Evolutionary conservation across 2,329 filamentous ascomycete genomes (phyloP).

Genomic region (Aspergillus hiratsukae): DNA sequence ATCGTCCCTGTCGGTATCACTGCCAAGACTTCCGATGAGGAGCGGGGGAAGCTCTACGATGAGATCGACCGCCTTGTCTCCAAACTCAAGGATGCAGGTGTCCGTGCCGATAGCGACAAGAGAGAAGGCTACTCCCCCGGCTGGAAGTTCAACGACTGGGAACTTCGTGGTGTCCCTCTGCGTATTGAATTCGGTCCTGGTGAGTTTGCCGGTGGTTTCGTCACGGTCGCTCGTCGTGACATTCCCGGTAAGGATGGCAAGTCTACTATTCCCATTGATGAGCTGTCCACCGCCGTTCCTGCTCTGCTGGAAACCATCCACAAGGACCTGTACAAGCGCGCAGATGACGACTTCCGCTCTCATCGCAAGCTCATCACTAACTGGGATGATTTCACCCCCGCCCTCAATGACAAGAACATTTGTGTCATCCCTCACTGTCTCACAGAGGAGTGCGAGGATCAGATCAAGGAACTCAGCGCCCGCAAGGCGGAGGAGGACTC

Average conservation of each 20-base stretch:
- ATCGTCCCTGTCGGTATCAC: slow-evolving; percentile 91
- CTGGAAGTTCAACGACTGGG: slow-evolving; percentile 99
- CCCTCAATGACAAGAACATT: slow-evolving; percentile 87
- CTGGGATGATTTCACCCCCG: slow-evolving; percentile 88
- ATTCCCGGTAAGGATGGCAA: slow-evolving; percentile 64
- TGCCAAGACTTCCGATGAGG: slow-evolving; percentile 78
- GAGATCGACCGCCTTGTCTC: slow-evolving; percentile 68
- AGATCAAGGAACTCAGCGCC: slow-evolving; percentile 88
- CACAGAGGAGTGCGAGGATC: slow-evolving; percentile 79
- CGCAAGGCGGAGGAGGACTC: slow-evolving; percentile 57
- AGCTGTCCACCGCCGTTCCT: slow-evolving; percentile 69
- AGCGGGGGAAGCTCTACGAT: slow-evolving; percentile 68
- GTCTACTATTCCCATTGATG: slow-evolving; percentile 68
- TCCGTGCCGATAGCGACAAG: slow-evolving; percentile 76
- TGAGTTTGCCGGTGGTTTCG: slow-evolving; percentile 78
- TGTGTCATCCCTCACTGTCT: slow-evolving; percentile 89
- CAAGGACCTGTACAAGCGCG: slow-evolving; percentile 70
- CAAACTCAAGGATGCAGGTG: slow-evolving; percentile 65
- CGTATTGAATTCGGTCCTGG: slow-evolving; percentile 95
- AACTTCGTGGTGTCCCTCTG: slow-evolving; percentile 90
- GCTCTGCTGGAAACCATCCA: slow-evolving; percentile 87
- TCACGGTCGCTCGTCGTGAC: slow-evolving; percentile 84
- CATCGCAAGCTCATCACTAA: slow-evolving; percentile 78
- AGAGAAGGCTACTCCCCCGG: slow-evolving; percentile 89
- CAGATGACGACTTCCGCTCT: slow-evolving; percentile 70